Conservation (phyloP, 768 basidiomycete species). For the Austroboletus festivus region DNA sequence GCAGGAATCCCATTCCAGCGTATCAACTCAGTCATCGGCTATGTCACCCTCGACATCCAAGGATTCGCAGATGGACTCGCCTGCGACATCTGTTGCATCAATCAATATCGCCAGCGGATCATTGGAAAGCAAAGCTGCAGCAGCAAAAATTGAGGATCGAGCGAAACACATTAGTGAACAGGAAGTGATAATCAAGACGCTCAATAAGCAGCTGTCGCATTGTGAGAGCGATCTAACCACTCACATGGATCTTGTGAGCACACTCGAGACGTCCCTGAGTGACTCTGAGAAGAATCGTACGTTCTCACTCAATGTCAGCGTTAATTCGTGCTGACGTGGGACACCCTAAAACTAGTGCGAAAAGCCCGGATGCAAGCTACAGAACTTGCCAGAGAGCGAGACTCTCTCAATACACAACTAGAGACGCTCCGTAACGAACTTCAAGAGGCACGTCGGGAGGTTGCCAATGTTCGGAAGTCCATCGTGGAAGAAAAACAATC, state of each 20-base stretch:
- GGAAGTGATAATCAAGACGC: conserved; percentile 87
- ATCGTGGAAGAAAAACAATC: conserved; percentile 88
- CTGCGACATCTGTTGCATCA: conserved; percentile 56
- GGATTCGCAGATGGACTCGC: conserved; percentile 69
- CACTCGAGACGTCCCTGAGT: conserved; percentile 80
- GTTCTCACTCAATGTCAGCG: conserved; percentile 31
- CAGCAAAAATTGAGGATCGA: conserved; percentile 66
- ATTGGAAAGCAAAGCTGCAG: conserved; percentile 52
- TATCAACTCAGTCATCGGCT: conserved; percentile 60
- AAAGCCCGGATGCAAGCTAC: conserved; percentile 94
- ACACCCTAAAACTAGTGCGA: conserved; percentile 53
- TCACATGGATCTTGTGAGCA: conserved; percentile 85
- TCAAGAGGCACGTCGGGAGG: conserved; percentile 74
- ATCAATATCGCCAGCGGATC: conserved; percentile 34
- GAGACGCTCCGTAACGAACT: conserved; percentile 71
- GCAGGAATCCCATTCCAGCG: conserved; percentile 52
- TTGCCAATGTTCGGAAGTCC: conserved; percentile 70
- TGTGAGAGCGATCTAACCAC: conserved; percentile 89
- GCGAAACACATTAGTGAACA: conserved; percentile 77
- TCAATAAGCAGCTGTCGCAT: conserved; percentile 92
- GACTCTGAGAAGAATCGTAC: conserved; percentile 92
- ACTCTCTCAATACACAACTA: conserved; percentile 63
- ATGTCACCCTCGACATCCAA: conserved; percentile 58
- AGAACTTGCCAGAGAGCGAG: conserved; percentile 83
- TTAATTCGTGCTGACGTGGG: conserved; percentile 7